phyloP scores from a whole-genome alignment of 2,329 filamentous ascomycete species.

The Cytospora mali region DNA sequence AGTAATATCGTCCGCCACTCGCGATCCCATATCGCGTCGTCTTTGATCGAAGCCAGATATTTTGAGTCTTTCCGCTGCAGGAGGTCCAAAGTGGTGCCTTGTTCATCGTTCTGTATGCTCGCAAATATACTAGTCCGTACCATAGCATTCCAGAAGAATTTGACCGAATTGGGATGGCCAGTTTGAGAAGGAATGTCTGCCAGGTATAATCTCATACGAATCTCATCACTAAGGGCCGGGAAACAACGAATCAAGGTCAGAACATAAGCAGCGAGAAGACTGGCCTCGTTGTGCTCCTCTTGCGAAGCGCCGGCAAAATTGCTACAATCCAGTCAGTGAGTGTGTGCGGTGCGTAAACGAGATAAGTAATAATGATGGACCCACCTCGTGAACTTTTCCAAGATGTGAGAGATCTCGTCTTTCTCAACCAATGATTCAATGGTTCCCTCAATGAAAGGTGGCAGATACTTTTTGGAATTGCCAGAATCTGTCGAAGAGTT shows the following conservation, averaged over 20 bases:
- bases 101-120: constrained; percentile 37
- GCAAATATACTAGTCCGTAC: constrained; percentile 47
- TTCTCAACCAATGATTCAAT: constrained; percentile 74
- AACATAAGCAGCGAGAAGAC: constrained; percentile 81
- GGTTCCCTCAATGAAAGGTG: constrained; percentile 65
- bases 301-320: constrained; percentile 36
- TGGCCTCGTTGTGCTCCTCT: constrained; percentile 60
- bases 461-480: constrained; percentile 40
- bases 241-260: constrained; percentile 85
- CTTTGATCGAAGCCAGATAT: constrained; percentile 22
- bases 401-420: constrained; percentile 68
- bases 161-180: constrained; percentile 64
- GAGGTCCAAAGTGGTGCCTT: constrained; percentile 35
- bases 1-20: constrained; percentile 90
- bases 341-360: neutral
- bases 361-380: constrained; percentile 28
- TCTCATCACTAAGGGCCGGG: constrained; percentile 78
- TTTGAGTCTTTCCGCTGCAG: constrained; percentile 32
- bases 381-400: constrained; percentile 48
- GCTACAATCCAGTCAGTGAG: constrained; percentile 28
- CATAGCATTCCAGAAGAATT: constrained; percentile 79
- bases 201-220: constrained; percentile 90
- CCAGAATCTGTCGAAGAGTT: constrained; percentile 35
- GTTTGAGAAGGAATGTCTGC: constrained; percentile 60
- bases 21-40: constrained; percentile 49